Evolutionary conservation across 352 stramenopile genomes (phyloP).

Genomic region (Phytophthora ramorum): DNA sequence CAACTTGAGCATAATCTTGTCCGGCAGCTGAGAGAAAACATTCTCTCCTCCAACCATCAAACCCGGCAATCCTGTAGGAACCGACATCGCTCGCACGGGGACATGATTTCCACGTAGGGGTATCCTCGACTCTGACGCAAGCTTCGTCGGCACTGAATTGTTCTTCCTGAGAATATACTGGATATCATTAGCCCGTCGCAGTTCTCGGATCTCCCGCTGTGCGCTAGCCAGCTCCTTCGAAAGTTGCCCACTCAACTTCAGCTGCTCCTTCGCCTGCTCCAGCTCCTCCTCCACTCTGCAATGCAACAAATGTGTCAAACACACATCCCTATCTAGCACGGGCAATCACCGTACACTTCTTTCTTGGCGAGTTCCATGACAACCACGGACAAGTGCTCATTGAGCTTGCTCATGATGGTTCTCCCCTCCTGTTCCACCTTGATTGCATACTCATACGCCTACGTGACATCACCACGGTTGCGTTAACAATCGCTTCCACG

Average conservation of each 20-base stretch:
- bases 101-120: slow-evolving; percentile 5
- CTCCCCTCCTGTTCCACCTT: slow-evolving; percentile 62
- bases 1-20: slow-evolving; percentile 68
- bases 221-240: slow-evolving; percentile 74
- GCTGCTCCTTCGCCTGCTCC: slow-evolving; percentile 59
- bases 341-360: slow-evolving; percentile 44
- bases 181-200: slow-evolving; percentile 74
- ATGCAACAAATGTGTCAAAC: not conserved
- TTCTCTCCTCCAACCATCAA: slow-evolving; percentile 20
- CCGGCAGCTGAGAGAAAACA: slow-evolving; percentile 43
- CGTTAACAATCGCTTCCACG: not conserved
- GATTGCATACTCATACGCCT: slow-evolving; percentile 64
- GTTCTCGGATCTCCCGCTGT: slow-evolving; percentile 78
- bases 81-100: slow-evolving; percentile 5
- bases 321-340: not conserved
- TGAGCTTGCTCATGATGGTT: slow-evolving; percentile 47
- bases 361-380: slow-evolving; percentile 73
- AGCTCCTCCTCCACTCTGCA: slow-evolving; percentile 71
- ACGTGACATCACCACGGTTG: not conserved
- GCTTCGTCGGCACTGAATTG: slow-evolving; percentile 25
- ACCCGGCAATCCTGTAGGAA: slow-evolving; percentile 1
- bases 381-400: slow-evolving; percentile 59
- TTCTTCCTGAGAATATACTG: slow-evolving; percentile 62
- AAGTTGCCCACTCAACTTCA: slow-evolving; percentile 55
- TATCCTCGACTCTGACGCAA: slow-evolving; percentile 23